phyloP scores from a whole-genome alignment of 169 alveolate genomes.

The Plasmodium cynomolgi region DNA sequence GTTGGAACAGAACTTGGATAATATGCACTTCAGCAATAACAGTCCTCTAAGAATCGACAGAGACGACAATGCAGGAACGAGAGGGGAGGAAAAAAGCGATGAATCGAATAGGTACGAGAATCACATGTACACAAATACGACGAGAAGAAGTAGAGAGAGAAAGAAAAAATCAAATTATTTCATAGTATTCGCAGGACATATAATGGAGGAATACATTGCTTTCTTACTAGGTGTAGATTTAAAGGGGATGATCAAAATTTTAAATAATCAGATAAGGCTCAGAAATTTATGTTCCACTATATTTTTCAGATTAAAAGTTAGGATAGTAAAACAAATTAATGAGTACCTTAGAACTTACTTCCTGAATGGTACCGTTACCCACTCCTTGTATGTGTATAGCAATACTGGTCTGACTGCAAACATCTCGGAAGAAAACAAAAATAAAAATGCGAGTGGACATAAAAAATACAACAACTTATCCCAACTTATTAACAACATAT shows the following conservation, averaged over 20 bases:
- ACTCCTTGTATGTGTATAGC: slow-evolving; percentile 32
- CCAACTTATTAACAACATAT: slow-evolving; percentile 47
- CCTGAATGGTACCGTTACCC: neutral
- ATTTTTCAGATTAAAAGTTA: slow-evolving; percentile 56
- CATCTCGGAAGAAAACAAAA: neutral
- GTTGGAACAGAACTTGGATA: neutral
- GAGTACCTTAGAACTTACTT: neutral
- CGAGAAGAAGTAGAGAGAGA: neutral
- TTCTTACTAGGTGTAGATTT: slow-evolving; percentile 49
- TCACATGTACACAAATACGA: neutral
- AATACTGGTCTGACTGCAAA: slow-evolving; percentile 34
- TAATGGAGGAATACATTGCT: slow-evolving; percentile 67
- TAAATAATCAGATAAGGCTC: slow-evolving; percentile 30
- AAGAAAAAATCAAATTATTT: slow-evolving; percentile 13
- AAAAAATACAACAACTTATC: slow-evolving; percentile 1
- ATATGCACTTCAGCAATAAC: neutral
- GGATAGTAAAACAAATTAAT: slow-evolving; percentile 39
- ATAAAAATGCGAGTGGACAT: neutral
- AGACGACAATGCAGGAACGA: neutral
- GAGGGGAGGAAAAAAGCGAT: neutral
- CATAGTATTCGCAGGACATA: slow-evolving; percentile 71
- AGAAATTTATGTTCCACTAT: slow-evolving; percentile 49
- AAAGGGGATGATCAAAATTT: slow-evolving; percentile 4
- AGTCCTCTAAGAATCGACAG: neutral
- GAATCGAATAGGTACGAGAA: neutral